Evolutionary conservation across 495 filamentous ascomycete species (phyloP).

Genomic region (Penicillium crystallinum): DNA sequence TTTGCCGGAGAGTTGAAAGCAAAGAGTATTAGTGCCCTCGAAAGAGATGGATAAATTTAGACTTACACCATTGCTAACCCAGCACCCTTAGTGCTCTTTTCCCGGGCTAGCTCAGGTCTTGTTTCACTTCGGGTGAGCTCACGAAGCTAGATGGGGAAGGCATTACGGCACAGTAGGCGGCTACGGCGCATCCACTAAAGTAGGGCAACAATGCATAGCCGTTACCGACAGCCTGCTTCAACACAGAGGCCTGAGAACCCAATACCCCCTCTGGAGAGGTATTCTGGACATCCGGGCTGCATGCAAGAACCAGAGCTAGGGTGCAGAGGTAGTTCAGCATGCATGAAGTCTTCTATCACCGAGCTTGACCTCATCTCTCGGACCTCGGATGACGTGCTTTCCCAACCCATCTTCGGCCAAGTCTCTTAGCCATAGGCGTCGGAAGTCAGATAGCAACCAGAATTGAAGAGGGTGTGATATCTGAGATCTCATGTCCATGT

Average conservation of each 20-base stretch:
- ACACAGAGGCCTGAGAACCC: neutral
- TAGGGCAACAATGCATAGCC: constrained; percentile 22
- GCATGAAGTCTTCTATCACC: constrained; percentile 7
- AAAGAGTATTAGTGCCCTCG: neutral
- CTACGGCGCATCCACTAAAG: constrained; percentile 26
- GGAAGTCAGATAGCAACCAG: no score
- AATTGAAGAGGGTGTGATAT: no score
- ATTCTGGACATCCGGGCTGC: constrained; percentile 1
- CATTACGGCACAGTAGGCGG: constrained; percentile 6
- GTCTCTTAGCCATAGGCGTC: no score
- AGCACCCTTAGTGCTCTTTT: neutral
- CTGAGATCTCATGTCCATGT: constrained; percentile 15
- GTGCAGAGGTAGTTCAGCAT: constrained; percentile 1
- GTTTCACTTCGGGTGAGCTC: neutral
- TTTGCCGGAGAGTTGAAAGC: neutral
- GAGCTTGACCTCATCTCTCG: constrained; percentile 1
- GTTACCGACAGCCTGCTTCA: constrained; percentile 8
- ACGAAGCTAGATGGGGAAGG: neutral
- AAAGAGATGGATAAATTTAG: neutral
- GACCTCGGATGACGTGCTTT: constrained; percentile 13
- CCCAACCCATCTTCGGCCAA: no score
- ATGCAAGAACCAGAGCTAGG: neutral
- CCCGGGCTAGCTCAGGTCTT: neutral
- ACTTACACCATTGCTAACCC: neutral
- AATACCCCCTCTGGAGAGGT: neutral